Evolutionary conservation across 2,329 filamentous ascomycete species (phyloP).

Genomic region (Fusarium multiceps): DNA sequence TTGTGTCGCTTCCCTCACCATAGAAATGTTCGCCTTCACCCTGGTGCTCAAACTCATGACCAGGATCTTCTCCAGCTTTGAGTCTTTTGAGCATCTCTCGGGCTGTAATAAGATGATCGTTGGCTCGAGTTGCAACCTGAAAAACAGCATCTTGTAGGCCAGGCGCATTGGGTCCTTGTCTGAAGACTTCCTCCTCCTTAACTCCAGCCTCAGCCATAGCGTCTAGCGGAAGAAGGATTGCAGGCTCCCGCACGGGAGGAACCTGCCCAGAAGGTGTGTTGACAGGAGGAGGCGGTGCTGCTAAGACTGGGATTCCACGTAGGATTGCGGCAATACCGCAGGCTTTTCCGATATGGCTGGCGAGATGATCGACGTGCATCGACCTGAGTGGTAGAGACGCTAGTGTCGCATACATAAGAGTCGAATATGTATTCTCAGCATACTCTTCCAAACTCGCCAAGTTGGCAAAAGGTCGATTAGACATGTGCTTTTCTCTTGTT

Average conservation of each 20-base stretch:
- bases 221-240: slow-evolving; percentile 85
- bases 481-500: slow-evolving; percentile 83
- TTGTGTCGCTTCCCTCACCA: slow-evolving; percentile 52
- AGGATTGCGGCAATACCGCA: slow-evolving; percentile 87
- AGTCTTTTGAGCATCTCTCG: slow-evolving; percentile 90
- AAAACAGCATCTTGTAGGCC: slow-evolving; percentile 93
- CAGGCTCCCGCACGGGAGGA: slow-evolving; percentile 57
- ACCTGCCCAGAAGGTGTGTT: slow-evolving; percentile 55
- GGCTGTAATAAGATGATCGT: slow-evolving; percentile 94
- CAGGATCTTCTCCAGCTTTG: slow-evolving; percentile 76
- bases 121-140: slow-evolving; percentile 89
- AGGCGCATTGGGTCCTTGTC: slow-evolving; percentile 79
- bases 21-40: slow-evolving; percentile 76
- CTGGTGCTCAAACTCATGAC: slow-evolving; percentile 90
- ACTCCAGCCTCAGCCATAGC: slow-evolving; percentile 86
- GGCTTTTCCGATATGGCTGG: slow-evolving; percentile 94
- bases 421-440: slow-evolving; percentile 94
- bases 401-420: slow-evolving; percentile 87
- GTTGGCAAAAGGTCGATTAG: slow-evolving; percentile 82
- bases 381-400: slow-evolving; percentile 83
- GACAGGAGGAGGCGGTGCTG: slow-evolving; percentile 70
- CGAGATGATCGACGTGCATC: slow-evolving; percentile 89
- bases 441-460: slow-evolving; percentile 84
- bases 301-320: slow-evolving; percentile 89
- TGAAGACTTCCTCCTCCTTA: slow-evolving; percentile 89